Percentiles rank a stretch among this genome's conserved stretches.
phyloP scores from a whole-genome alignment of 73 alveolate species.

The Blepharisma stoltei region DNA sequence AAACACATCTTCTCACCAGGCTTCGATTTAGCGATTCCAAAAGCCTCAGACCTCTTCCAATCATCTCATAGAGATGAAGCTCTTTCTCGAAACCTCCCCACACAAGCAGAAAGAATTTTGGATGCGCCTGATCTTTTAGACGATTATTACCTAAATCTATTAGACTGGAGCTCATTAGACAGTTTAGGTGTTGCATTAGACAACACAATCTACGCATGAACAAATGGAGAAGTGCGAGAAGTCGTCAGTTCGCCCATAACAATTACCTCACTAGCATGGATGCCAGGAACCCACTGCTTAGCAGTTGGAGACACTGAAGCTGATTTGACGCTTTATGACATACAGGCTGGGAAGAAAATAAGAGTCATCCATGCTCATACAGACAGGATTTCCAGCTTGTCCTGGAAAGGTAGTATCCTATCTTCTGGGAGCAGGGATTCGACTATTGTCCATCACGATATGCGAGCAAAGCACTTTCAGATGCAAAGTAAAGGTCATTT shows the following conservation, averaged over 20 bases:
- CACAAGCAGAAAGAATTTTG: constrained; percentile 71
- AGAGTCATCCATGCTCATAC: constrained; percentile 61
- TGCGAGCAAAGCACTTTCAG: constrained; percentile 51
- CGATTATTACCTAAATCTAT: constrained; percentile 77
- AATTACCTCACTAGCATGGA: constrained; percentile 72
- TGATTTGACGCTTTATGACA: constrained; percentile 70
- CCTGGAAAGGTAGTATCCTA: constrained; percentile 77
- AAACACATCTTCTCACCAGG: constrained; percentile 5
- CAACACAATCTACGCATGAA: constrained; percentile 71
- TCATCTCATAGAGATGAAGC: too few relatives aligned
- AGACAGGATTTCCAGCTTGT: constrained; percentile 68
- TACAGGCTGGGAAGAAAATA: constrained; percentile 57
- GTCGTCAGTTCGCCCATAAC: constrained; percentile 57
- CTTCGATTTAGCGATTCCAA: constrained; percentile 11
- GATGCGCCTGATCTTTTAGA: constrained; percentile 91
- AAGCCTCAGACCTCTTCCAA: too few relatives aligned
- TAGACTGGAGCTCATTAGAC: constrained; percentile 84
- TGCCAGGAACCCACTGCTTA: constrained; percentile 51
- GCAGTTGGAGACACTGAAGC: constrained; percentile 74
- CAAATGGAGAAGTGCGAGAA: constrained; percentile 56
- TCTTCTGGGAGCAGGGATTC: constrained; percentile 75
- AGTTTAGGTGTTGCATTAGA: constrained; percentile 78
- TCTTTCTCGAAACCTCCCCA: constrained; percentile 45
- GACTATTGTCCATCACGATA: constrained; percentile 69
- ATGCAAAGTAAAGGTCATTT: constrained; percentile 69